phyloP scores from a whole-genome alignment of 176 grass and related monocot genomes.

The Aegilops bicornis region DNA sequence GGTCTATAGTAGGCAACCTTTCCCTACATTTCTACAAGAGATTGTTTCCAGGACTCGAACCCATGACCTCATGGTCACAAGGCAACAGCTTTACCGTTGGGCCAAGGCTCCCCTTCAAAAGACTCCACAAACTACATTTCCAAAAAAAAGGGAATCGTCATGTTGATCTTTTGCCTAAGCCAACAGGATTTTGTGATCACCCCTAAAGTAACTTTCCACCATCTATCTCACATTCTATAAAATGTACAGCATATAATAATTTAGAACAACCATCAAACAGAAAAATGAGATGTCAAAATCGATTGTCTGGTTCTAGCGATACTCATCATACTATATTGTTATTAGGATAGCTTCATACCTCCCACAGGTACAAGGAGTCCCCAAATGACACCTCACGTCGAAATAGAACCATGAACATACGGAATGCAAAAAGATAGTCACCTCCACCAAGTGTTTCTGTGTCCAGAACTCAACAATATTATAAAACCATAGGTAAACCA shows the following conservation, averaged over 20 bases:
- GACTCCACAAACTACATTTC: background rate
- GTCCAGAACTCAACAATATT: constrained; percentile 9
- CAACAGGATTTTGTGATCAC: background rate
- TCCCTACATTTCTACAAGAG: no score
- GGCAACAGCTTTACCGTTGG: no score
- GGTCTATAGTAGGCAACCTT: no score
- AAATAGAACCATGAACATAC: constrained; percentile 99
- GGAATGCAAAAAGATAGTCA: constrained; percentile 98
- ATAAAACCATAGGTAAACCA: constrained; percentile 14
- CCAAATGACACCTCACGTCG: constrained; percentile 97
- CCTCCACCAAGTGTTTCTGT: constrained; percentile 96
- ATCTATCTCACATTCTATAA: background rate
- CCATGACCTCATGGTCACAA: no score
- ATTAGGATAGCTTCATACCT: constrained; percentile 64
- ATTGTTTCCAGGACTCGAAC: no score
- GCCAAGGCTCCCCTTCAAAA: background rate
- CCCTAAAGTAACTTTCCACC: background rate
- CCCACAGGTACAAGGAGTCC: constrained; percentile 97
- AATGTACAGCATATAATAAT: background rate
- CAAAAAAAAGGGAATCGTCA: background rate
- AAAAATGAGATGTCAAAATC: background rate
- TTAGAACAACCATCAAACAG: background rate
- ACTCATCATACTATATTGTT: constrained; percentile 24
- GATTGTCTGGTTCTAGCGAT: constrained; percentile 12
- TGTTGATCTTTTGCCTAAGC: background rate